Percentiles rank a stretch among this genome's conserved stretches.
Evolutionary conservation across 139 green algal genomes (phyloP).

Genomic region (Micromonas pusilla): DNA sequence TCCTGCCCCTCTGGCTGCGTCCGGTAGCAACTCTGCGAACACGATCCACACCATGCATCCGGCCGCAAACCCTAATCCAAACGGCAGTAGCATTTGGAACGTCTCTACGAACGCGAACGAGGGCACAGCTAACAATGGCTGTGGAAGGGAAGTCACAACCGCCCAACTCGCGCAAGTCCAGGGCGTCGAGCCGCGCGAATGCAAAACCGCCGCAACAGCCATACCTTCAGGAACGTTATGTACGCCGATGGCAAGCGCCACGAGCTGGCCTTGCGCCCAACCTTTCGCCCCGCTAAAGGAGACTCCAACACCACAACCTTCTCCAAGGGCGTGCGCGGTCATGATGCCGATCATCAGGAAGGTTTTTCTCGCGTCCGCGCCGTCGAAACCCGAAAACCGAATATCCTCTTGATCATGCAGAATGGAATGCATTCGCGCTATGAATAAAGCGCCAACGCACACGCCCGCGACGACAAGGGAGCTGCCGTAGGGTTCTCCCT

Average conservation of each 20-base stretch:
- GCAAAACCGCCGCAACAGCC: slow-evolving; percentile 86
- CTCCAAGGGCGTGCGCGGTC: slow-evolving; percentile 89
- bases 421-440: slow-evolving; percentile 19
- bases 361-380: slow-evolving; percentile 68
- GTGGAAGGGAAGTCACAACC: slow-evolving; percentile 69
- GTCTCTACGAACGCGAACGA: slow-evolving; percentile 89
- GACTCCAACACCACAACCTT: slow-evolving; percentile 90
- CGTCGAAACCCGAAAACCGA: slow-evolving; percentile 65
- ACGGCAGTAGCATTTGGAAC: slow-evolving; percentile 76
- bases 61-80: slow-evolving; percentile 91
- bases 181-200: slow-evolving; percentile 61
- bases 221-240: slow-evolving; percentile 97
- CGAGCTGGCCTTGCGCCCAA: slow-evolving; percentile 75
- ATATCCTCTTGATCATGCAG: slow-evolving; percentile 36
- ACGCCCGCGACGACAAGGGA: slow-evolving; percentile 34
- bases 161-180: slow-evolving; percentile 71
- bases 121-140: slow-evolving; percentile 76
- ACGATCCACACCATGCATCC: slow-evolving; percentile 99
- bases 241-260: slow-evolving; percentile 90
- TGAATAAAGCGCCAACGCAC: slow-evolving; percentile 36
- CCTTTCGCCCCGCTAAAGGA: slow-evolving; percentile 71
- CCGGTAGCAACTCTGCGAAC: slow-evolving; percentile 89
- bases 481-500: slow-evolving; percentile 59
- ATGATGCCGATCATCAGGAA: slow-evolving; percentile 93
- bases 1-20: slow-evolving; percentile 62